Base-by-base conservation (phyloP, 1,284 basidiomycete genomes). In the Malassezia japonica region DNA sequence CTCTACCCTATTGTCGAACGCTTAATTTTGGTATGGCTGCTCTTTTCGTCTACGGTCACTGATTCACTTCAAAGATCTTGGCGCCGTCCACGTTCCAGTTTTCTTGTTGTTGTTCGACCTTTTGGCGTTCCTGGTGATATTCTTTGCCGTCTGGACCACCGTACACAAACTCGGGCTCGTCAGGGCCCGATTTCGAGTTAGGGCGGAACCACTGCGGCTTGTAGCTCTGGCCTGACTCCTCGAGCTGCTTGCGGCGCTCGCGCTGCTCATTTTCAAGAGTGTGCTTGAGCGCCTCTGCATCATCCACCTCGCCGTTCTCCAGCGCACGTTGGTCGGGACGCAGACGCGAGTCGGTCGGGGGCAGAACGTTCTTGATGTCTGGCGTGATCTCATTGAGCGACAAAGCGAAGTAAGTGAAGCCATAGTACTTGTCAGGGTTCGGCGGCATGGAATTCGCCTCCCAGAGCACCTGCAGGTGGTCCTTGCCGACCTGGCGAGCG, bases 291-390 rank as follows among this genome's bases (percentile, higher is more conserved):
- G 74, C 73, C 65, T 94, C 89, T 1, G 89, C 88, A 39, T 76
- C 65, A 52, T 87, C 83, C 2, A 86, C 71, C 39, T 85, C 75
- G 10, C 88, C 89, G 57, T 85, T 80, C 72, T 94, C 90, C 37
- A 91, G 77, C 4, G 87, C 86, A 25, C 84, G 77, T 46, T 92
- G 85, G 74, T 94, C 89, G 1, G 88, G 86, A 29, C 89, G 79
- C 52, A 81, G 77, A 27, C 90, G 80, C 7, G 88, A 89, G 70
- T 94, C 90, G 1, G 89, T 90, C 0, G 82, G 80, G 1, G 88
- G 85, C 6, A 92, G 38, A 55, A 79, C 79, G 4, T 78, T 80
- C 50, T 80, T 76, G 16, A 89, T 73, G 65, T 87, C 83, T 2
- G 62, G 56, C 1, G 57, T 61, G 15, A 72, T 44, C 43, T 72